Evolutionary conservation across 2,329 filamentous ascomycete genomes (phyloP).

Genomic region (Knufia petricola): DNA sequence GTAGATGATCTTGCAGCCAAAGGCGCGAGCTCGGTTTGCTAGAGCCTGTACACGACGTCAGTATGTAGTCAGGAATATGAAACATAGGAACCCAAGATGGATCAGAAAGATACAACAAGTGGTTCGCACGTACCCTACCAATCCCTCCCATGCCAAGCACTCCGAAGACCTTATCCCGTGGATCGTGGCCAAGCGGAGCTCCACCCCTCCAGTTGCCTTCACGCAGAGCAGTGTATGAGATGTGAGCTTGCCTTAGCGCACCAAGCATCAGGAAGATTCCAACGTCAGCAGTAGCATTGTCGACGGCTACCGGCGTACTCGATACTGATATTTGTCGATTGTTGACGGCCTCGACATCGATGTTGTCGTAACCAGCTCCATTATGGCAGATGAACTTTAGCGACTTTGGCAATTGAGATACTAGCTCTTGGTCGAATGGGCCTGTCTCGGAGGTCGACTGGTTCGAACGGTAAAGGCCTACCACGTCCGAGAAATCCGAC

Average conservation of each 20-base stretch:
- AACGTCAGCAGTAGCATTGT: conserved; percentile 39
- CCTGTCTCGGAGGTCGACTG: conserved; percentile 42
- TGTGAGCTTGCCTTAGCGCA: conserved; percentile 35
- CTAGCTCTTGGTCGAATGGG: conserved; percentile 40
- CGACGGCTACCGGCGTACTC: conserved; percentile 38
- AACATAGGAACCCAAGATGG: background rate
- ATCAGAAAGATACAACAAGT: background rate
- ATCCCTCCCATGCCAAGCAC: conserved; percentile 42
- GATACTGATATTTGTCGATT: conserved; percentile 34
- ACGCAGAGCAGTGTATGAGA: conserved; percentile 33
- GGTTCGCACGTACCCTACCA: conserved; percentile 30
- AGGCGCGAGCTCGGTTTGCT: conserved; percentile 35
- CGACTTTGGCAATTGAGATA: conserved; percentile 36
- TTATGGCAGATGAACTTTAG: conserved; percentile 45
- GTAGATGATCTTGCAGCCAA: conserved; percentile 40
- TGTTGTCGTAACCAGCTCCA: conserved; percentile 52
- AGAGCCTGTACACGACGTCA: conserved; percentile 31
- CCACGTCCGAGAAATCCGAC: conserved; percentile 45
- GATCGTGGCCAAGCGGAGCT: conserved; percentile 36
- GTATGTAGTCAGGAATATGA: background rate
- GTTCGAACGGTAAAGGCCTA: conserved; percentile 51
- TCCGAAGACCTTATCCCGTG: conserved; percentile 36
- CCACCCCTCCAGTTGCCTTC: conserved; percentile 36
- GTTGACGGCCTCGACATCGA: conserved; percentile 47
- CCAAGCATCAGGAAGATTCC: conserved; percentile 41